phyloP scores from a whole-genome alignment of 495 filamentous ascomycete species.

The Penicilliopsis zonata region DNA sequence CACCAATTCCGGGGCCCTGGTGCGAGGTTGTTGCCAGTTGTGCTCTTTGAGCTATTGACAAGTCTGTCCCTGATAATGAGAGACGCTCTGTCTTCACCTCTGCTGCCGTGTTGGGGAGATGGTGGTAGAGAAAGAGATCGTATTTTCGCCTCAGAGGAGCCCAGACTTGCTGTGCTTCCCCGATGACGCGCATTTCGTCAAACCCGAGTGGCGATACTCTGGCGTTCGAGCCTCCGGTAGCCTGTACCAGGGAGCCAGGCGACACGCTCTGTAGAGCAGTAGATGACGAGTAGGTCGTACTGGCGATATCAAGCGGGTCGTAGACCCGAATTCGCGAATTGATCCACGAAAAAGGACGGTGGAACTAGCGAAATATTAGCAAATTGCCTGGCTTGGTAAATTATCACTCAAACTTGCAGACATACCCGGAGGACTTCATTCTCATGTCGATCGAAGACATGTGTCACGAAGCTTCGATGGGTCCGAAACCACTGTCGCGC shows the following conservation, averaged over 20 bases:
- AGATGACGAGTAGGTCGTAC: conserved; percentile 20
- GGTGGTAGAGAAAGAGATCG: conserved; percentile 46
- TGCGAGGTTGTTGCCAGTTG: conserved; percentile 23
- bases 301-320: conserved; percentile 36
- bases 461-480: conserved; percentile 56
- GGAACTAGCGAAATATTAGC: conserved; percentile 31
- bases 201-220: conserved; percentile 39
- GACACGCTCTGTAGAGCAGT: conserved; percentile 29
- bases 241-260: conserved; percentile 26
- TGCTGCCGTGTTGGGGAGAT: conserved; percentile 18
- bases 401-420: neutral
- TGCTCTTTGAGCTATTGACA: conserved; percentile 37
- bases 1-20: conserved; percentile 19
- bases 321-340: conserved; percentile 53
- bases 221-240: conserved; percentile 26
- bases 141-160: conserved; percentile 55
- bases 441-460: conserved; percentile 56
- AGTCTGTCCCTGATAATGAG: conserved; percentile 30
- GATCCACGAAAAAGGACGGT: conserved; percentile 59
- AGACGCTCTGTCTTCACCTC: conserved; percentile 24
- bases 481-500: conserved; percentile 53
- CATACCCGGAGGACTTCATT: conserved; percentile 50
- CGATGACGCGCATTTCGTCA: conserved; percentile 51
- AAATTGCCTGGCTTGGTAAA: neutral
- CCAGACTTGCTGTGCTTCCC: conserved; percentile 60